Evolutionary conservation across 148 eudicot genomes (phyloP), one percentile per base, ranked within the genome.

Genomic region (Vaccinium darrowii): DNA sequence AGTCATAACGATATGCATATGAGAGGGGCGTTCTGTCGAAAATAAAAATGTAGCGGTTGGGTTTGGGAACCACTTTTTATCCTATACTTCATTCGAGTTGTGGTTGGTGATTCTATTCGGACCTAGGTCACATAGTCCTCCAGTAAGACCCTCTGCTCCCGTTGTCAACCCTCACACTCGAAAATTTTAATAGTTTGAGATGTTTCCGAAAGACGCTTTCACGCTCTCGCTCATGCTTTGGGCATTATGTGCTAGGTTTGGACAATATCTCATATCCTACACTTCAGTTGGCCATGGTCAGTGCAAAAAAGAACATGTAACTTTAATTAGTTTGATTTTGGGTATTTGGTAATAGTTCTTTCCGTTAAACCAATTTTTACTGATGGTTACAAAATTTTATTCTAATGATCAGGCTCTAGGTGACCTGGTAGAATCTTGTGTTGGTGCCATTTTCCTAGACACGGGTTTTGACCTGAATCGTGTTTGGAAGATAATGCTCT

Each of bases 401-500:
- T 54, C 52, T 83, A 33, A 77, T 63, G 82, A 81, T 83, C 95
- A 97, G 99, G 99, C 92, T 81, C 92, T 97, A 2, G 98, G 99
- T 21, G 99, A 97, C 91, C 87, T 97, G 89, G 98, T 97, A 51
- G 99, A 97, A 89, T 97, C 99, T 76, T 93, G 88, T 86, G 80
- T 95, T 36, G 99, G 99, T 80, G 98, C 98, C 79, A 87, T 95
- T 78, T 92, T 92, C 86, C 98, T 97, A 83, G 99, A 97, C 79
- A 77, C 92, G 1, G 99, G 99, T 76, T 94, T 97, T 79, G 90
- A 95, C 88, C 88, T 97, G 84, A 87, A 92, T 57, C 88, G 47
- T 52, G 91, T 91, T 82, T 97, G 98, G 98, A 88, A 88, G 88
- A 88, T 88, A 81, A 91, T 94, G 93, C 90, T 93, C 53, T 91